These are phyloP conservation scores for Termitomyces eurrhizus DNA, from an alignment of 768 basidiomycete species.

Conservation along the genomic window DNA sequence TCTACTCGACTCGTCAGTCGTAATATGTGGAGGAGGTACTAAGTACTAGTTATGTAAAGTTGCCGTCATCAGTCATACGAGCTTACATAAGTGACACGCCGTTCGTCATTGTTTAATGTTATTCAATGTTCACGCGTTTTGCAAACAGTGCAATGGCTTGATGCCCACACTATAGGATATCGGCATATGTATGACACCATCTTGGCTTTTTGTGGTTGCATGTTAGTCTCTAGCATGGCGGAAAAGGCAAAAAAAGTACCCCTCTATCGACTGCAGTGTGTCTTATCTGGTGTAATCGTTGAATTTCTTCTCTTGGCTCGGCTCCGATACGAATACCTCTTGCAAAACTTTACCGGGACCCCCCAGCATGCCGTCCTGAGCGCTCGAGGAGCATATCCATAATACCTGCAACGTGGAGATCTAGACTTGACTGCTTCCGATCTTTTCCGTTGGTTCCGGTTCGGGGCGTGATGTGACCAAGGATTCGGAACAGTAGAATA, in stretches of 20 bases:
- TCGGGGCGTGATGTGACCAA: slow-evolving; percentile 23
- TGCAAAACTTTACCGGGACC: background rate
- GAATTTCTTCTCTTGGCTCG: background rate
- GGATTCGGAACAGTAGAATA: slow-evolving; percentile 1
- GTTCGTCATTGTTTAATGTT: background rate
- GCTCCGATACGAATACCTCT: background rate
- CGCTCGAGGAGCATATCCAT: background rate
- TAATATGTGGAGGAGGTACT: background rate
- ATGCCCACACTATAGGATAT: background rate
- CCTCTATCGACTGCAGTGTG: background rate
- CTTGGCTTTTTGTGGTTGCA: background rate
- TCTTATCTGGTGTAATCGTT: background rate
- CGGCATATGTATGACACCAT: background rate
- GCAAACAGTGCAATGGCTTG: background rate
- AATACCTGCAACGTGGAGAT: background rate
- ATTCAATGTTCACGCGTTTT: background rate
- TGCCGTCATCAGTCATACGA: slow-evolving; percentile 6
- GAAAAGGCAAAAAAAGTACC: too few species aligned
- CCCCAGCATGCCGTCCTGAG: background rate
- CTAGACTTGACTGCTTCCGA: slow-evolving; percentile 13
- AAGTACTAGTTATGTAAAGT: background rate
- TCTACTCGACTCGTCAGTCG: background rate
- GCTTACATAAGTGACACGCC: slow-evolving; percentile 2
- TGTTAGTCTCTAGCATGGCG: background rate
- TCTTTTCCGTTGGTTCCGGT: slow-evolving; percentile 31